Base-by-base conservation (phyloP, 164 flowering plant species). In the Magnolia sinica region DNA sequence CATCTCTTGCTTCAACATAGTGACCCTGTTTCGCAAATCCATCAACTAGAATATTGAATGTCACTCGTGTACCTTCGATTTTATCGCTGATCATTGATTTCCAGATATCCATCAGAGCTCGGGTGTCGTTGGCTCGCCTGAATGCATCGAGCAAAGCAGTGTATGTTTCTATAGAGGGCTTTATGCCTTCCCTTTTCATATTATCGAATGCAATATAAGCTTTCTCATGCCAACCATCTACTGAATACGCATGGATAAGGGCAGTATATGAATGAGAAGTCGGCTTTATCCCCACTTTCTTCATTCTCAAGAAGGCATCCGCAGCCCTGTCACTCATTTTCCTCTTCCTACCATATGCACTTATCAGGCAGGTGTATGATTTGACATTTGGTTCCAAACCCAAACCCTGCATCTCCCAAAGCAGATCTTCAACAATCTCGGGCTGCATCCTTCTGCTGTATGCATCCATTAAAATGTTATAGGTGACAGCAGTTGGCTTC, bases 11-110 rank as follows among this genome's bases (percentile, higher is more conserved):
- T 82, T 95, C 94, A 20, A 72, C 52, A 74, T 92, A 93, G 20
- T 77, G 88, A 73, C 99, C 99, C 80, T 95, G 97, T 79, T 93
- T 95, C 27, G 98, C 92, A 86, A 93, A 91, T 29, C 99, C 98
- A 77, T 92, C 98, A 52, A 95, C 83, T 72, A 95, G 88, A 81
- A 81, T 89, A 81, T 93, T 92, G 76, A 93, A 95, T 2, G 96
- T 93, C 74, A 93, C 95, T 58, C 84, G 74, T 4, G 97, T 93
- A 55, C 95, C 97, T 85, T 83, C 81, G 61, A 93, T 76, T 80
- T 88, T 93, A 51, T 90, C 89, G 10, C 74, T 71, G 45, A 84
- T 82, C 98, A 95, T 92, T 76, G 81, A 68, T 83, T 95, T 93
- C 98, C 99, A 95, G 10, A 92, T 86, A 71, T 80, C 84, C 92